A percentile compares a stretch with the other conserved stretches of the same genome.
phyloP scores from a whole-genome alignment of 805 yeast species.

The Candida jianshihensis region DNA sequence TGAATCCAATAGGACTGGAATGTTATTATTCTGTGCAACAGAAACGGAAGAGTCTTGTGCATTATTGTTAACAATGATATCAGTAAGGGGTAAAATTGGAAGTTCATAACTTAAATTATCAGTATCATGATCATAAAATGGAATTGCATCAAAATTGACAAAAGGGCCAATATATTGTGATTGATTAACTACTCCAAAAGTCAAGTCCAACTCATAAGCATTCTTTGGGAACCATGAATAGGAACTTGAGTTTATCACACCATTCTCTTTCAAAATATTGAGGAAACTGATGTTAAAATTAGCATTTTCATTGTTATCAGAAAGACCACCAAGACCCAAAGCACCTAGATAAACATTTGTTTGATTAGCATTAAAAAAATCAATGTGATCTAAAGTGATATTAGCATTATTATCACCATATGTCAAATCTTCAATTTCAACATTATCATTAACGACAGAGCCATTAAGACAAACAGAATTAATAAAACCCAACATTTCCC shows the following conservation, averaged over 20 bases:
- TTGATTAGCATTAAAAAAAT: conserved; percentile 33
- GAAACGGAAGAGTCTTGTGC: conserved; percentile 27
- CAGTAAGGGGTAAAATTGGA: conserved; percentile 42
- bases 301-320: conserved; percentile 2
- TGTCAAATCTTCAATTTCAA: neutral
- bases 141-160: conserved; percentile 42
- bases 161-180: conserved; percentile 39
- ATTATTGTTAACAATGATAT: conserved; percentile 32
- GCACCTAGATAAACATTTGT: conserved; percentile 35
- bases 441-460: conserved; percentile 9
- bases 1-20: conserved; percentile 54
- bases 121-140: conserved; percentile 23
- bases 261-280: conserved; percentile 23
- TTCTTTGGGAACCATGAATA: conserved; percentile 35
- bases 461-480: conserved; percentile 17
- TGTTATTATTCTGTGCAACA: neutral
- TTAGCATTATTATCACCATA: neutral
- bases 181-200: conserved; percentile 55
- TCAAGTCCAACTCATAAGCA: conserved; percentile 27
- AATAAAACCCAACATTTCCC: conserved; percentile 3
- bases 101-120: conserved; percentile 24
- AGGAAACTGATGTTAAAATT: conserved; percentile 22
- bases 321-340: conserved; percentile 36
- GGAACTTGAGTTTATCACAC: conserved; percentile 29
- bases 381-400: conserved; percentile 16